Evolutionary conservation across 2,329 filamentous ascomycete species (phyloP).

Genomic region (Didymella segeticola): DNA sequence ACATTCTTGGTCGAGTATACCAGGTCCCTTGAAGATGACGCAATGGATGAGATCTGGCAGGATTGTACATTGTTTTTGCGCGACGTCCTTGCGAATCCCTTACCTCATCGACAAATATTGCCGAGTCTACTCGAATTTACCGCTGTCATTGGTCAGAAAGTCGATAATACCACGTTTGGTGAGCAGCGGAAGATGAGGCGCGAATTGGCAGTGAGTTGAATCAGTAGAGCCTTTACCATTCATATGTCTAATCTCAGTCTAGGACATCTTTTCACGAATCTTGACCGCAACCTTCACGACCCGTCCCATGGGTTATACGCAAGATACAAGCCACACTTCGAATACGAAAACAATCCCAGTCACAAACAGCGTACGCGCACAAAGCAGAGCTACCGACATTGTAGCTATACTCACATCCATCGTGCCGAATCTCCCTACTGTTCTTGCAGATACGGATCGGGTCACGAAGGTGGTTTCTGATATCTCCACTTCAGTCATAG

Average conservation of each 20-base stretch:
- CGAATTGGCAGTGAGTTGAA: conserved; percentile 78
- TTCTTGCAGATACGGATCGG: conserved; percentile 85
- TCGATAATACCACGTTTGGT: conserved; percentile 97
- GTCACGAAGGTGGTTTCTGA: conserved; percentile 77
- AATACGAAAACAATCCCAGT: conserved; percentile 26
- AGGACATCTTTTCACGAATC: conserved; percentile 89
- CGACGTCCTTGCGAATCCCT: conserved; percentile 89
- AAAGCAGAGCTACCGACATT: conserved; percentile 64
- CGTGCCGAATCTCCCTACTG: conserved; percentile 79
- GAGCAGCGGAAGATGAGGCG: conserved; percentile 91
- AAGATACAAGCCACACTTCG: conserved; percentile 55
- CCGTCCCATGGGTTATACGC: conserved; percentile 75
- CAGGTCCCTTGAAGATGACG: conserved; percentile 89
- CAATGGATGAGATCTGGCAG: conserved; percentile 97
- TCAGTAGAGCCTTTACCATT: conserved; percentile 20
- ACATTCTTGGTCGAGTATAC: conserved; percentile 92
- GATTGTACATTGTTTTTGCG: conserved; percentile 91
- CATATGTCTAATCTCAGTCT: conserved; percentile 8
- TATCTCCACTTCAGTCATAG: conserved; percentile 84
- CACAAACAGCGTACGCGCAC: conserved; percentile 49
- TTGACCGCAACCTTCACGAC: conserved; percentile 95
- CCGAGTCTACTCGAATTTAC: conserved; percentile 88
- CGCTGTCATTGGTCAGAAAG: conserved; percentile 88
- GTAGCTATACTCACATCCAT: conserved; percentile 80
- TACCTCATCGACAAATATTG: conserved; percentile 90